Conservation (phyloP, 2,329 filamentous ascomycete species). For the Ceratocystis eucalypticola region DNA sequence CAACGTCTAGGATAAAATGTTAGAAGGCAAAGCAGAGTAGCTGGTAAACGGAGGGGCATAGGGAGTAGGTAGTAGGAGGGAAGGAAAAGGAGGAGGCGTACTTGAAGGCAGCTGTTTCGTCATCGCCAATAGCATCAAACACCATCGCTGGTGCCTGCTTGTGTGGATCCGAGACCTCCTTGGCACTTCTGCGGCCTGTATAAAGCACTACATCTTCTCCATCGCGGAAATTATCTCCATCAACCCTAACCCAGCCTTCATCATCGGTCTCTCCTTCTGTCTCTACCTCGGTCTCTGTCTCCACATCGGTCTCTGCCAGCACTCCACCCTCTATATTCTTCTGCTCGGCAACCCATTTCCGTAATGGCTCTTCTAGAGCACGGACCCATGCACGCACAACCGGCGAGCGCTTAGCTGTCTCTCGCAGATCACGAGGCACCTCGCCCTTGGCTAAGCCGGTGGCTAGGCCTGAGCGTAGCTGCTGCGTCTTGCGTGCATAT, state of each 20-base stretch:
- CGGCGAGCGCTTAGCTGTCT: conserved; percentile 65
- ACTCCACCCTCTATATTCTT: conserved; percentile 21
- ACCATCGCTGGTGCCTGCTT: conserved; percentile 47
- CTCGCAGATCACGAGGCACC: conserved; percentile 67
- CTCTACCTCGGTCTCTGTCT: conserved; percentile 20
- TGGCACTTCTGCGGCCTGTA: not conserved
- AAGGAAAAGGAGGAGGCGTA: conserved; percentile 32
- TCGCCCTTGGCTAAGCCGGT: conserved; percentile 36
- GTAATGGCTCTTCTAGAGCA: conserved; percentile 71
- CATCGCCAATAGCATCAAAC: conserved; percentile 65
- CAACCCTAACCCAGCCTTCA: conserved; percentile 81
- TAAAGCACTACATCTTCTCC: not conserved
- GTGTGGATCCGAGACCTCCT: conserved; percentile 13
- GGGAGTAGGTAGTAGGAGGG: conserved; percentile 4
- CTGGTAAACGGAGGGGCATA: not conserved
- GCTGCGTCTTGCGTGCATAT: conserved; percentile 35
- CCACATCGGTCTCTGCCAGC: conserved; percentile 19
- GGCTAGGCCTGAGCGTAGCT: conserved; percentile 30
- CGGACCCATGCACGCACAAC: conserved; percentile 70
- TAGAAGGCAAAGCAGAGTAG: conserved; percentile 17
- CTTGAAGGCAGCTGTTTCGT: conserved; percentile 70
- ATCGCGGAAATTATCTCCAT: conserved; percentile 45
- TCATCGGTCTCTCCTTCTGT: conserved; percentile 49
- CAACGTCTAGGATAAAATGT: conserved; percentile 50
- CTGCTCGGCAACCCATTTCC: conserved; percentile 54